phyloP scores from a whole-genome alignment of 2,329 filamentous ascomycete species.

The Knoxdaviesia capensis region DNA sequence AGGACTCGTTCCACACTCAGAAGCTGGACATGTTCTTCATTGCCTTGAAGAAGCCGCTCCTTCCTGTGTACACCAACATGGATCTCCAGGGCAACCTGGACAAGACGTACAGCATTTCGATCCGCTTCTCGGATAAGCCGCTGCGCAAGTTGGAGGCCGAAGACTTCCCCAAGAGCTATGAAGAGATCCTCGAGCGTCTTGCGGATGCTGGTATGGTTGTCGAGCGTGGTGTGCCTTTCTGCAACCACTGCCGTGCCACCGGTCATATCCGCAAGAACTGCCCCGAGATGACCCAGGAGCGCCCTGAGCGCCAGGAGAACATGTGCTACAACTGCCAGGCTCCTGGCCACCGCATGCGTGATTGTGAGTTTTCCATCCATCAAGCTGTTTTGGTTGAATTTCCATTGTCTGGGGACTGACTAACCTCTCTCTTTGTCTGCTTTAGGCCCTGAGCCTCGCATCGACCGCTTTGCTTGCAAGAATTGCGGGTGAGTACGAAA shows the following conservation, averaged over 20 bases:
- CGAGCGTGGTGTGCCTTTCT: constrained; percentile 36
- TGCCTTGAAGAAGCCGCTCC: constrained; percentile 33
- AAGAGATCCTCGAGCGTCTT: constrained; percentile 45
- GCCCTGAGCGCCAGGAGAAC: constrained; percentile 22
- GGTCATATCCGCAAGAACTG: constrained; percentile 44
- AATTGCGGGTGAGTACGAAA: constrained; percentile 34
- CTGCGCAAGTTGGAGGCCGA: constrained; percentile 35
- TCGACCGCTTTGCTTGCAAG: constrained; percentile 45
- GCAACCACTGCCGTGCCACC: constrained; percentile 41
- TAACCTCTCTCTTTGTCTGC: constrained; percentile 6
- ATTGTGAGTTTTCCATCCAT: constrained; percentile 31
- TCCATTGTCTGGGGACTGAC: too few relatives aligned
- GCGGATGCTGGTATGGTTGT: constrained; percentile 44
- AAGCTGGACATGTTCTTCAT: constrained; percentile 39
- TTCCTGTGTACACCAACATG: constrained; percentile 47
- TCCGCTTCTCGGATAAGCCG: constrained; percentile 38
- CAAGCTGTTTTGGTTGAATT: neutral
- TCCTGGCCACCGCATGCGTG: constrained; percentile 45
- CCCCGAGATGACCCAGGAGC: constrained; percentile 32
- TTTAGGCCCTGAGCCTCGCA: constrained; percentile 34
- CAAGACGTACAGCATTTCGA: constrained; percentile 42
- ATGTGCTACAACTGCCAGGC: constrained; percentile 45
- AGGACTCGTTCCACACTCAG: constrained; percentile 35
- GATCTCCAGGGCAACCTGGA: constrained; percentile 48
- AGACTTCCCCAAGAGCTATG: constrained; percentile 34